Conservation (phyloP, 495 filamentous ascomycete genomes). For the Emericellopsis terricola region DNA sequence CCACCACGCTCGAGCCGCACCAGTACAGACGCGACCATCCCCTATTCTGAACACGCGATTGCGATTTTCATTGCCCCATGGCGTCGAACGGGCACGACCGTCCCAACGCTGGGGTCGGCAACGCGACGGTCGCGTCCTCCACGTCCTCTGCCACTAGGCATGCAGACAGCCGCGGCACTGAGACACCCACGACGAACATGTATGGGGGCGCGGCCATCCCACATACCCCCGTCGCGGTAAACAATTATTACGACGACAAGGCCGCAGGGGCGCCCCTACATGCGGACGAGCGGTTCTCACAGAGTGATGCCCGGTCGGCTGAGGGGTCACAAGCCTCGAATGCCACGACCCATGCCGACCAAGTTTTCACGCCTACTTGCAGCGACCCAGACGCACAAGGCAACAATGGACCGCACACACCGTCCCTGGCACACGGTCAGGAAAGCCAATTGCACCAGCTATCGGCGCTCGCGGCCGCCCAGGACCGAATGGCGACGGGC, state of each 20-base stretch:
- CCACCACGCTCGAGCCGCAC: too few species aligned
- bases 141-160: neutral
- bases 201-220: too few species aligned
- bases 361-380: conserved; percentile 26
- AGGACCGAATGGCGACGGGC: conserved; percentile 19
- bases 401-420: conserved; percentile 14
- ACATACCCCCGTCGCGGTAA: too few species aligned
- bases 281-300: neutral
- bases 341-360: conserved; percentile 22
- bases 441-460: conserved; percentile 30
- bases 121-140: neutral
- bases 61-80: too few species aligned
- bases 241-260: conserved; percentile 1
- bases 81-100: too few species aligned
- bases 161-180: too few species aligned
- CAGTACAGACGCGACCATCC: too few species aligned
- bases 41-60: too few species aligned
- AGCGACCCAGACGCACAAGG: conserved; percentile 22
- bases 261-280: neutral
- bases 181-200: too few species aligned
- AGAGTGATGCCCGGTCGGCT: conserved; percentile 1
- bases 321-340: conserved; percentile 20
- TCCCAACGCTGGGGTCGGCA: neutral
- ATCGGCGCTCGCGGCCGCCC: conserved; percentile 32
- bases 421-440: conserved; percentile 12